These are phyloP conservation scores for Triadica sebifera DNA, from an alignment of 345 rosid species.

Conservation along the genomic window DNA sequence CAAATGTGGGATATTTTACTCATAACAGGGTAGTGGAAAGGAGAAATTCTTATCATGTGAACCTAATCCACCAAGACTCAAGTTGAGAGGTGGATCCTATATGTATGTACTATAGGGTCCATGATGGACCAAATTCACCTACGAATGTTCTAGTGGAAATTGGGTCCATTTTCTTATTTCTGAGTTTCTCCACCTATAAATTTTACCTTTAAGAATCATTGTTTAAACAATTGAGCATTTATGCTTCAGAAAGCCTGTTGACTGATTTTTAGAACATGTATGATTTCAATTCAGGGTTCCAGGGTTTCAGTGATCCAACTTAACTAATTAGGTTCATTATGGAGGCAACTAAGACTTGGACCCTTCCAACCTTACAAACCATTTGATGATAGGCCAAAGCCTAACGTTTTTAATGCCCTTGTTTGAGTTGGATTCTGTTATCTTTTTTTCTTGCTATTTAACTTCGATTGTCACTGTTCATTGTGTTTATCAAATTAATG, in stretches of 20 bases:
- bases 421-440: background rate
- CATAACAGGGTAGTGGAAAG: too few species aligned
- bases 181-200: constrained; percentile 1
- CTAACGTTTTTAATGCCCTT: background rate
- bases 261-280: background rate
- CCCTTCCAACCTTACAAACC: background rate
- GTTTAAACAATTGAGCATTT: background rate
- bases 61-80: too few species aligned
- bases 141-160: background rate
- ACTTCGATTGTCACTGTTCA: too few species aligned
- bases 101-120: background rate
- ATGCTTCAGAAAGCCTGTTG: background rate
- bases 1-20: too few species aligned
- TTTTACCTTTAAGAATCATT: background rate
- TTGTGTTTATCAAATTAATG: background rate
- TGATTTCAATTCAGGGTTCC: background rate
- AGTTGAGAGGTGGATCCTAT: too few species aligned
- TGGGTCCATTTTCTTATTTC: background rate
- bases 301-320: background rate
- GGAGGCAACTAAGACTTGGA: background rate
- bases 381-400: background rate
- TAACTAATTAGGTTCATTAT: background rate
- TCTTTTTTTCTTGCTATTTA: background rate
- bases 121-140: background rate
- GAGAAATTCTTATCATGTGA: too few species aligned